phyloP scores from a whole-genome alignment of 257 asterid genomes.

The Solanum lycopersicoides region DNA sequence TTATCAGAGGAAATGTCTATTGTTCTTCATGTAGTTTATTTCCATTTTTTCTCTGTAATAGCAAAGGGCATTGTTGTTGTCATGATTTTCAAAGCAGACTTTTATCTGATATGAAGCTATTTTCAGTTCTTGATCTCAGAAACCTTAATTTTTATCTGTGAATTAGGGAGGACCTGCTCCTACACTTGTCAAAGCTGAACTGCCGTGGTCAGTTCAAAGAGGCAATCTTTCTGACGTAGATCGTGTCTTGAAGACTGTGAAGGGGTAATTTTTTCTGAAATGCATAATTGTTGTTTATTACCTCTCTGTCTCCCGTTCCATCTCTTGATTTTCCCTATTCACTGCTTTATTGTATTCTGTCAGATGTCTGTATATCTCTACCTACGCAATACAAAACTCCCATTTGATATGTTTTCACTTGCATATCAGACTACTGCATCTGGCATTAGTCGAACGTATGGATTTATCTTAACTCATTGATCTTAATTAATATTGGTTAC shows the following conservation, averaged over 20 bases:
- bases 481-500: constrained; percentile 9
- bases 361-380: neutral
- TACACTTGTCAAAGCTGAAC: constrained; percentile 74
- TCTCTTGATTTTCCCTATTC: neutral
- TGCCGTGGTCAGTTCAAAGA: constrained; percentile 87
- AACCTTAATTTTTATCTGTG: constrained; percentile 4
- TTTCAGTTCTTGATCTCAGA: neutral
- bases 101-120: neutral
- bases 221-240: constrained; percentile 77
- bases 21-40: neutral
- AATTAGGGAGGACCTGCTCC: constrained; percentile 51
- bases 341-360: neutral
- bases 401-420: neutral
- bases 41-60: neutral
- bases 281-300: neutral
- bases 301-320: neutral
- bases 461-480: neutral
- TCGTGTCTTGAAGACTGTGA: constrained; percentile 79
- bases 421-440: neutral
- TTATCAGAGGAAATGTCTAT: neutral
- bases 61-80: neutral
- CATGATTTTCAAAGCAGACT: neutral
- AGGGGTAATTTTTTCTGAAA: constrained; percentile 50
- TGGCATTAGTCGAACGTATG: neutral
- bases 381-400: neutral